Base-by-base conservation (phyloP, 2,329 filamentous ascomycete genomes). In the Helminthosporium solani region DNA sequence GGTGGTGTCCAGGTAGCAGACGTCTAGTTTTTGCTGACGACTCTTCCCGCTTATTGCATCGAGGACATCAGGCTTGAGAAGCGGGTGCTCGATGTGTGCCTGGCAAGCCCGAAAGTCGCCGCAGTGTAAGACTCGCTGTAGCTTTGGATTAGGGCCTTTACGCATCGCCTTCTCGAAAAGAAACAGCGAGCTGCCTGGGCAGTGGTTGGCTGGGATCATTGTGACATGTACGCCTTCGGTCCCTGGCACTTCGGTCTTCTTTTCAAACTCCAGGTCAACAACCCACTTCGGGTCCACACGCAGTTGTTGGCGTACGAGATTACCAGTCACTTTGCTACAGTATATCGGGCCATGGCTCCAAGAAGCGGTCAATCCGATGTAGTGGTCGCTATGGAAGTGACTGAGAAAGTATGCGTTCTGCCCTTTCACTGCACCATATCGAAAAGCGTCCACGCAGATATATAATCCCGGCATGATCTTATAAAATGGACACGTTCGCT, bases 351-450 rank as follows among this genome's bases (percentile, higher is more conserved):
- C 94, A 66, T 99, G 91, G 31, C 77, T 83, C 94, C 94, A 99
- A 25, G 79, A 89, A 7, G 87, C 84, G 9, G 89, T 94, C 9
- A 99, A 75, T 2, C 94, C 94, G 27, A 96, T 84, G 60, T 99
- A 99, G 66, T 99, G 94, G 66, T 99, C 94, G 61, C 90, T 96
- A 70, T 99, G 94, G 57, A 97, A 99, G 66, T 99, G 94, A 59
- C 91, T 96, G 9, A 99, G 79, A 57, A 99, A 99, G 66, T 99
- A 99, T 1, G 92, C 94, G 43, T 88, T 86, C 67, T 91, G 96
- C 0, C 90, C 91, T 64, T 95, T 81, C 0, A 99, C 89, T 3
- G 91, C 90, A 2, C 94, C 94, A 63, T 97, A 99, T 16, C 92
- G 84, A 63, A 99, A 96, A 0, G 94, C 94, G 70, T 99, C 94